Base-by-base conservation (phyloP, 2,329 filamentous ascomycete genomes). In the Thielaviopsis musarum region DNA sequence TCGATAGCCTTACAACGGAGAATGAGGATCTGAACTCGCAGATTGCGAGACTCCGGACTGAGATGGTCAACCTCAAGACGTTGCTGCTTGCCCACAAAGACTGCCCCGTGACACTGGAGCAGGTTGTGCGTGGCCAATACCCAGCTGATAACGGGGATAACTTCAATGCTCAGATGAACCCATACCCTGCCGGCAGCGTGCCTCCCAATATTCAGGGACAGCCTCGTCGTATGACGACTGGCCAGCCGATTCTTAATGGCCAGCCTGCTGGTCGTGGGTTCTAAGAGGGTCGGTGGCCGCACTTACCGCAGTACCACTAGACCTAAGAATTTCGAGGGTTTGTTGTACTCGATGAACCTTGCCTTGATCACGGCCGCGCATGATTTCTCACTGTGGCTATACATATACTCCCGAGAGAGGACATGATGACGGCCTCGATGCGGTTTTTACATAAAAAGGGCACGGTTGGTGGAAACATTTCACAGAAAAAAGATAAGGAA, bases 41-140 rank as follows among this genome's bases (percentile, higher is more conserved):
- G 63, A 90, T 97, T 61, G 85, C 85, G 1, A 83, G 88, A 65
- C 75, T 97, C 5, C 81, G 90, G 28, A 91, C 97, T 68, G 93
- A 98, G 69, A 88, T 97, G 62, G 88, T 97, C 54, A 94, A 91
- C 64, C 78, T 98, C 51, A 97, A 96, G 75, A 95, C 91, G 0
- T 76, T 97, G 0, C 77, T 98, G 2, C 77, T 97, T 22, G 91
- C 91, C 0, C 93, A 98, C 72, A 97, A 97, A 69, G 91, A 97
- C 69, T 97, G 93, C 65, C 89, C 91, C 0, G 87, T 97, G 7
- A 90, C 90, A 2, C 88, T 94, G 69, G 84, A 88, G 53, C 91
- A 96, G 70, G 71, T 71, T 24, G 59, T 61, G 13, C 60, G 56
- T 41, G 57, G 58, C 4, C 60, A 62, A 41, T 59, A 59, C 26